These are phyloP conservation scores for Francoa sonchifolia DNA, from an alignment of 441 rosid genomes.

Conservation along the genomic window DNA sequence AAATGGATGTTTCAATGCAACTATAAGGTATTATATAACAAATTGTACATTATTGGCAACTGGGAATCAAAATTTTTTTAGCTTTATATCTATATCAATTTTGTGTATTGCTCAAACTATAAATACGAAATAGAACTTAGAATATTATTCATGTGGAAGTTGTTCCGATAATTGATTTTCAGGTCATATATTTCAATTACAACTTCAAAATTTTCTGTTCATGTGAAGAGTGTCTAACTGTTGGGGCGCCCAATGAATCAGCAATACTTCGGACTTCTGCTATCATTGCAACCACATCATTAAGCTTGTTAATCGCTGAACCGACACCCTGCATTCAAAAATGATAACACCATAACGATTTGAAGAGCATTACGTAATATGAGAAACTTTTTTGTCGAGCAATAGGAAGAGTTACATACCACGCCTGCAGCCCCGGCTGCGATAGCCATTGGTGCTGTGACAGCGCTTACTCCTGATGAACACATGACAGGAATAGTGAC, in stretches of 20 bases:
- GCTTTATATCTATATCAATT: too few species aligned
- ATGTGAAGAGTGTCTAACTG: neutral
- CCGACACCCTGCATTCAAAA: slow-evolving; percentile 34
- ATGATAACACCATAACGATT: too few species aligned
- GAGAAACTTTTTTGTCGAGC: too few species aligned
- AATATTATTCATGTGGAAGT: too few species aligned
- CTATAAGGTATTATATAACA: slow-evolving; percentile 7
- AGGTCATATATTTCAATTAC: too few species aligned
- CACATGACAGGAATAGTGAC: slow-evolving; percentile 53
- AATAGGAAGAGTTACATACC: slow-evolving; percentile 22
- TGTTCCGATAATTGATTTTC: too few species aligned
- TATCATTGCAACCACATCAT: slow-evolving; percentile 47
- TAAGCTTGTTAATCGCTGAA: slow-evolving; percentile 49
- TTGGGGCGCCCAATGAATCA: slow-evolving; percentile 22
- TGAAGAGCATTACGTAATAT: too few species aligned
- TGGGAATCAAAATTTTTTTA: too few species aligned
- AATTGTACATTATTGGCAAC: slow-evolving; percentile 17
- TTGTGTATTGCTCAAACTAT: too few species aligned
- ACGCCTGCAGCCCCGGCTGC: slow-evolving; percentile 56
- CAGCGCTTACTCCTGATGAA: slow-evolving; percentile 51
- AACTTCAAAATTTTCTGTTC: slow-evolving; percentile 11
- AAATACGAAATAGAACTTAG: too few species aligned
- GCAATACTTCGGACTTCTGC: slow-evolving; percentile 49
- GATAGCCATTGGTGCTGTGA: slow-evolving; percentile 63
- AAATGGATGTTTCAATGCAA: slow-evolving; percentile 8